Evolutionary conservation across 371 early-diverging fungal genomes (phyloP), one percentile per base, ranked within the genome.

Genomic region (Dichotomocladium elegans): DNA sequence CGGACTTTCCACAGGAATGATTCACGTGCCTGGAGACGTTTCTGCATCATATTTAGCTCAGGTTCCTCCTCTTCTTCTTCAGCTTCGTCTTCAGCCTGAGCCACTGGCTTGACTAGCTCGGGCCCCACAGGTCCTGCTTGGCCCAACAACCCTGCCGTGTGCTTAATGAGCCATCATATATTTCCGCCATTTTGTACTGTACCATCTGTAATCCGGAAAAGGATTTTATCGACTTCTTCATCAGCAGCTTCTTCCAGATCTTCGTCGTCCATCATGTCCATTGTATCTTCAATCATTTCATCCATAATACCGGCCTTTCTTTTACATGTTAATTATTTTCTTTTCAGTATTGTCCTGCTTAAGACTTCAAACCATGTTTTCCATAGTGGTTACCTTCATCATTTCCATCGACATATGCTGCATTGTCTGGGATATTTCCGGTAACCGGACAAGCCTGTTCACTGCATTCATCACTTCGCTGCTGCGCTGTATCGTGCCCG

Each of bases 231-330:
- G 8, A 97, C 95, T 70, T 95, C 94, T 35, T 87, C 91, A 41
- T 96, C 94, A 0, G 95, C 95, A 55, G 93, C 98, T 47, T 93
- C 95, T 55, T 98, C 98, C 30, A 95, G 53, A 19, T 89, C 95
- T 3, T 90, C 93, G 34, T 92, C 93, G 51, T 96, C 95, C 65
- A 87, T 69, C 55, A 78, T 74, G 30, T 94, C 95, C 59, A 97
- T 81, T 27, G 93, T 85, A 63, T 96, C 96, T 40, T 85, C 81
- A 37, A 95, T 84, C 95, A 96, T 96, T 65, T 97, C 98, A 54
- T 91, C 92, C 60, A 97, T 93, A 42, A 97, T 79, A 7, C 96
- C 96, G 11, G 95, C 93, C 91, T 90, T 64, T 27, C 19, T 14
- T n/a, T n/a, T n/a, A n/a, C n/a, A n/a, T n/a, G n/a, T n/a, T n/a